Conservation (phyloP, 345 rosid genomes). For the Durio zibethinus region DNA sequence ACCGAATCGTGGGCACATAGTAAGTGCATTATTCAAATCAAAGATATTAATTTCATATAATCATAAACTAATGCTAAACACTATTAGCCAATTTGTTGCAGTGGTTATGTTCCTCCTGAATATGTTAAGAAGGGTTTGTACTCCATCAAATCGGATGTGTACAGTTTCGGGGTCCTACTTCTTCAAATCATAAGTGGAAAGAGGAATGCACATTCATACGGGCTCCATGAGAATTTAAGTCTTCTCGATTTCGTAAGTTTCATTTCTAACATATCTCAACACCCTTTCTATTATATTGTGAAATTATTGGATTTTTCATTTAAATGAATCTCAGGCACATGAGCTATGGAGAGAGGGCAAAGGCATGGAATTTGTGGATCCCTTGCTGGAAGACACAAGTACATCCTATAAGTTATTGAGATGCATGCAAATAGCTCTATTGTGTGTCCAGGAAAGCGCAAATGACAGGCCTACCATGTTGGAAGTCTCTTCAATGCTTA, state of each 20-base stretch:
- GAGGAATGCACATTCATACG: background rate
- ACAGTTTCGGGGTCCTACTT: background rate
- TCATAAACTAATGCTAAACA: no score
- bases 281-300: background rate
- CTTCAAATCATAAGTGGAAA: background rate
- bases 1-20: background rate
- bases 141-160: background rate
- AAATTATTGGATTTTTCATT: no score
- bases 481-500: slow-evolving; percentile 10
- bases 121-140: background rate
- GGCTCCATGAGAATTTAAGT: background rate
- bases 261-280: background rate
- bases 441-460: slow-evolving; percentile 17
- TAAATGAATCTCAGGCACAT: slow-evolving; percentile 4
- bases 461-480: slow-evolving; percentile 13
- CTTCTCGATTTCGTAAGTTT: background rate
- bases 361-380: slow-evolving; percentile 5
- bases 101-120: background rate
- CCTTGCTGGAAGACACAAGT: slow-evolving; percentile 1
- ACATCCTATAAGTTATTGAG: background rate
- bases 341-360: background rate
- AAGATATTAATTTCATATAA: no score
- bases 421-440: slow-evolving; percentile 13
- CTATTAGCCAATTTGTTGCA: background rate
- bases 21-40: background rate